Evolutionary conservation across 1,284 basidiomycete genomes (phyloP), one percentile per base, ranked within the genome.

Genomic region (Apiotrichum sp.): DNA sequence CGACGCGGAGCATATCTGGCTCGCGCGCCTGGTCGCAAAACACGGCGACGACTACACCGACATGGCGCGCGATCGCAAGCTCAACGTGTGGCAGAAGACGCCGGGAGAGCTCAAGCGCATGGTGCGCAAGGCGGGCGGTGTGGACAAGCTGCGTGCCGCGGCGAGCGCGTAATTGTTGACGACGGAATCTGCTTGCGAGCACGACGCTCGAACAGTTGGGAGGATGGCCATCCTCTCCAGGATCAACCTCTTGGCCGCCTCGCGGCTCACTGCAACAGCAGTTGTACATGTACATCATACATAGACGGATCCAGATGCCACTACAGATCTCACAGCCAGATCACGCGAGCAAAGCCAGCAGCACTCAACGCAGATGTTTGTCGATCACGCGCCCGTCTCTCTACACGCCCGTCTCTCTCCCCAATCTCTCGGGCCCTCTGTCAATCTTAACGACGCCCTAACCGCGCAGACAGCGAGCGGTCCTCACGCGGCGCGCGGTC

Each of bases 71-170:
- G 93, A 98, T 77, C 77, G 83, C 62, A 86, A 81, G 73, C 74
- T 87, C 59, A 98, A 98, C 70, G 77, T 83, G 29, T 86, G 86
- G 76, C 95, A 98, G 77, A 85, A 87, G 71, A 98, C 93, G 4
- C 81, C 80, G 39, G 93, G 91, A 14, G 85, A 93, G 77, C 78
- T 98, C 68, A 81, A 72, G 66, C 67, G 79, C 50, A 73, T 72
- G 65, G 65, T 72, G 45, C 66, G 66, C 47, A 70, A 70, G 57
- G 67, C 67, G 14, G 67, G 67, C 11, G 67, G 67, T 14, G 60
- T 60, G 31, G 62, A 57, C 10, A 61, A 58, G 52, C 50, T 69
- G n/a, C 31, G 9, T 11, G 44, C 44, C 6, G 10, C 9, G 36
- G 36, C 36, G 22, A 22, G 22, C 22, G 22, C 22, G 8, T 38